Evolutionary conservation across 176 grass and related monocot genomes (phyloP), one percentile per base, ranked within the genome.

Genomic region (Cenchrus purpureus): DNA sequence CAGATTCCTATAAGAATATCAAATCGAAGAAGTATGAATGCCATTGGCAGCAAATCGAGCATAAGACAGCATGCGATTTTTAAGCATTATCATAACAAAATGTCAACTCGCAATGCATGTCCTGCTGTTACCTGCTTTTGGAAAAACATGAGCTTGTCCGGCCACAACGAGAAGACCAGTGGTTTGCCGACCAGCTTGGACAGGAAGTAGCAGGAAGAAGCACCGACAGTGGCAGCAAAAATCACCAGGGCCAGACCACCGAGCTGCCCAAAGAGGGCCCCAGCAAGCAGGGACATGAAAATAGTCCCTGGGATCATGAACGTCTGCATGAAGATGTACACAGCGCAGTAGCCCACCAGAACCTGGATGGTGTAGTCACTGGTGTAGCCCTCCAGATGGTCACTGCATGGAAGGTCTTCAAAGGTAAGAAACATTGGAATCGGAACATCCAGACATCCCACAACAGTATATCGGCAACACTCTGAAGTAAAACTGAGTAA

Each of bases 261-360:
- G 16, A 96, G 77, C 79, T 92, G 88, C 71, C 93, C 97, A 74
- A 99, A 99, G 2, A 99, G 90, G 31, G 97, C 85, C 6, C 97
- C 97, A 3, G 97, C 97, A 51, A 99, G 93, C 52, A 99, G 61
- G 44, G 97, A 96, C 93, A 99, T 94, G 81, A 99, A 99, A 77
- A 99, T 99, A 63, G 93, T 99, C 76, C 97, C 97, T 34, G 97
- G 93, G 70, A 95, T 95, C 93, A 95, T 95, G 86, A 99, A 99
- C 15, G 97, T 99, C 87, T 99, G 97, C 97, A 99, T 99, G 89
- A 96, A 99, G 62, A 99, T 92, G 84, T 99, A 99, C 46, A 99
- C 93, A 4, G 87, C 71, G 62, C 93, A 96, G 56, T 99, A 99
- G 45, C 97, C 91, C 65, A 94, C 81, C 70, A 99, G 79, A 55